A percentile compares a stretch with the other conserved stretches of the same genome.
phyloP scores from a whole-genome alignment of 257 asterid species.

The Solanum sejunctum region DNA sequence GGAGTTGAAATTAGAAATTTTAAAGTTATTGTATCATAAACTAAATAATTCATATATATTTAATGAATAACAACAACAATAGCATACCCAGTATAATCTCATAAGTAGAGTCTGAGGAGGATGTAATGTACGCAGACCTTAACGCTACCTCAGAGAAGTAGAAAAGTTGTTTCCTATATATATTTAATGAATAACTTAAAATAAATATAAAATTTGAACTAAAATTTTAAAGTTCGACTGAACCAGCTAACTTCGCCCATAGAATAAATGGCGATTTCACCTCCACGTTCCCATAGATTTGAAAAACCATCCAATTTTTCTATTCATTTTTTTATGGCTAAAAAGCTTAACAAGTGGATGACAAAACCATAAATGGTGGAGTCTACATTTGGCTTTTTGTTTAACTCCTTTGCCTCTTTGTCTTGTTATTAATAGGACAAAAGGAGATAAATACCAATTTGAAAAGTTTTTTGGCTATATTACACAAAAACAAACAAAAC shows the following conservation, averaged over 20 bases:
- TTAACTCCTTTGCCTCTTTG: constrained; percentile 8
- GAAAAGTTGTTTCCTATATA: no score
- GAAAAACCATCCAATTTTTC: neutral
- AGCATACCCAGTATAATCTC: no score
- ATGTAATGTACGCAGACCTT: no score
- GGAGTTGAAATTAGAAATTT: neutral
- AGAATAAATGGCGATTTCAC: neutral
- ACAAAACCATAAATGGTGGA: constrained; percentile 6
- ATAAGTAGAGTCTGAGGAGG: no score
- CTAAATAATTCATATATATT: no score
- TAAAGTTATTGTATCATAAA: no score
- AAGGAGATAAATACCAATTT: neutral
- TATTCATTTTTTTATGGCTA: neutral
- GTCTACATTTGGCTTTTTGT: constrained; percentile 9
- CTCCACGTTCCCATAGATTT: neutral
- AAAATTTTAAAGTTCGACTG: neutral
- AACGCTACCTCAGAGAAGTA: no score
- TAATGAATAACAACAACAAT: no score
- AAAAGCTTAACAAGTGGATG: neutral
- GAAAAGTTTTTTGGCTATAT: neutral
- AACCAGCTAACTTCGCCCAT: neutral
- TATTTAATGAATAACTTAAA: neutral
- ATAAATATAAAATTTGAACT: neutral
- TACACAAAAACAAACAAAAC: constrained; percentile 11
- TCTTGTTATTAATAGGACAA: neutral